A percentile compares a stretch with the other conserved stretches of the same genome.
Evolutionary conservation across 2,329 filamentous ascomycete genomes (phyloP).

Genomic region (Colletotrichum limetticola): DNA sequence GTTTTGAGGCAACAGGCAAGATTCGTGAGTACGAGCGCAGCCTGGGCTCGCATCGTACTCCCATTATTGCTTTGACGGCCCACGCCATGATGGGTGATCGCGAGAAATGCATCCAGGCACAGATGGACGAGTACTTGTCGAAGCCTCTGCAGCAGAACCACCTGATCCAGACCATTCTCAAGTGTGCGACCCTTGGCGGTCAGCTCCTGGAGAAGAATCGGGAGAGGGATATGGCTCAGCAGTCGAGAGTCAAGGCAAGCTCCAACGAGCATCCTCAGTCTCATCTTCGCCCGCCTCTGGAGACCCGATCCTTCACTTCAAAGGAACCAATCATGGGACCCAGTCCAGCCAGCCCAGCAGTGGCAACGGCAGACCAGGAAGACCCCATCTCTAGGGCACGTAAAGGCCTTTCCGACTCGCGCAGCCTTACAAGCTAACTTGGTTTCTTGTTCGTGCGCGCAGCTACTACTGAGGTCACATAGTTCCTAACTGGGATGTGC

Average conservation of each 20-base stretch:
- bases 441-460: conserved; percentile 38
- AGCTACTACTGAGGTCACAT: conserved; percentile 36
- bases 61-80: conserved; percentile 95
- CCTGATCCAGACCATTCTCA: conserved; percentile 96
- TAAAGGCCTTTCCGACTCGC: conserved; percentile 53
- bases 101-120: conserved; percentile 97
- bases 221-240: conserved; percentile 66
- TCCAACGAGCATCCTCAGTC: conserved; percentile 50
- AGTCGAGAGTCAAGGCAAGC: conserved; percentile 59
- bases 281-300: conserved; percentile 52
- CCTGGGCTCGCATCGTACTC: conserved; percentile 82
- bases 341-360: conserved; percentile 70
- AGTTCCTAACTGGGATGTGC: conserved; percentile 37
- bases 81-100: conserved; percentile 99
- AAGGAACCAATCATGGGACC: conserved; percentile 66
- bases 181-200: conserved; percentile 92
- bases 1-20: conserved; percentile 96
- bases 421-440: conserved; percentile 51
- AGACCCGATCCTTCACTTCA: conserved; percentile 76
- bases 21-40: conserved; percentile 94
- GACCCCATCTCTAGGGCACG: conserved; percentile 67
- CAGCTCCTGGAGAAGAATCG: conserved; percentile 82
- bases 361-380: conserved; percentile 68
- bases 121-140: conserved; percentile 99
- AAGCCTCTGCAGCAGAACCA: conserved; percentile 97